A percentile compares a stretch with the other conserved stretches of the same genome.
Evolutionary conservation across 345 rosid species (phyloP).

Genomic region (Carallia pectinifolia): DNA sequence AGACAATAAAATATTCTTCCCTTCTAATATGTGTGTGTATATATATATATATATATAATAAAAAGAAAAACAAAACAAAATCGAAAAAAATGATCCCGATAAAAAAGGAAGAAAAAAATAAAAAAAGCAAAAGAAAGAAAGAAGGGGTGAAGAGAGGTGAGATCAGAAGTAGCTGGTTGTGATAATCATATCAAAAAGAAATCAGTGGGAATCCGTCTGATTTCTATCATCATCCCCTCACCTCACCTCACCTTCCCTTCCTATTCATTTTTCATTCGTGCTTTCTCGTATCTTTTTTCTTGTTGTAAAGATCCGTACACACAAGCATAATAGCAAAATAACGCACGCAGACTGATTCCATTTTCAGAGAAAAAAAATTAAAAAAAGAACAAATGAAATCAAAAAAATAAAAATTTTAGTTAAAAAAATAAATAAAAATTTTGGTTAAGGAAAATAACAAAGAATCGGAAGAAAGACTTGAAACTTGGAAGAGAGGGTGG

Average conservation of each 20-base stretch:
- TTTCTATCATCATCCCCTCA: conserved; percentile 45
- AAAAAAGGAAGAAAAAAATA: neutral
- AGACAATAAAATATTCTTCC: too few species aligned
- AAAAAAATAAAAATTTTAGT: too few species aligned
- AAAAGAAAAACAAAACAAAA: too few species aligned
- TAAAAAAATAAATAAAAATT: too few species aligned
- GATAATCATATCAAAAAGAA: conserved; percentile 22
- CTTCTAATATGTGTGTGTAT: too few species aligned
- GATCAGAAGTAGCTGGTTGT: conserved; percentile 55
- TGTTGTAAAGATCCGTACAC: too few species aligned
- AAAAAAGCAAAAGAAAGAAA: neutral
- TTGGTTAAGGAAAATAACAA: too few species aligned
- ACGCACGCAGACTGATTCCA: neutral
- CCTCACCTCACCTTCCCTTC: conserved; percentile 4
- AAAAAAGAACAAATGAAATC: neutral
- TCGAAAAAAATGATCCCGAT: conserved; percentile 9
- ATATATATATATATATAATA: too few species aligned
- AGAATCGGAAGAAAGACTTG: too few species aligned
- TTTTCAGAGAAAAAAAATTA: neutral
- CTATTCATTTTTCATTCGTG: neutral
- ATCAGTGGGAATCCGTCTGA: conserved; percentile 73
- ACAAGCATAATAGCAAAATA: too few species aligned
- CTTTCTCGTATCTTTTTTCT: neutral
- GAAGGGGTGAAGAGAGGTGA: neutral
- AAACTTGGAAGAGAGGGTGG: too few species aligned